phyloP scores from a whole-genome alignment of 139 green algal species.

The Chlorella sorokiniana region DNA sequence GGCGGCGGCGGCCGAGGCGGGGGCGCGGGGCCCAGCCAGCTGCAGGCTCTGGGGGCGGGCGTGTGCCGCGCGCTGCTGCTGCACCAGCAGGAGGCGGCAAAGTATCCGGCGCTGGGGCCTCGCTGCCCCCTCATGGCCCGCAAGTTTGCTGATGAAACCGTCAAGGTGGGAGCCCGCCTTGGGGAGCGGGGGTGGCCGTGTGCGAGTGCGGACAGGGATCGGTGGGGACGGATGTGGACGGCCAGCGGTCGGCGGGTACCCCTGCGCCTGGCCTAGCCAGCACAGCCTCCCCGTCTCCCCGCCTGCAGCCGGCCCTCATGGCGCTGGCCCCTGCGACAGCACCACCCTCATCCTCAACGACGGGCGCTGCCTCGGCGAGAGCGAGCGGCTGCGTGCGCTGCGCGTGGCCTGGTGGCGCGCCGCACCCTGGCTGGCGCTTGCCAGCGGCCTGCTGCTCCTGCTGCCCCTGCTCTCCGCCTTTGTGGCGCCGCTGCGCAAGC shows the following conservation, averaged over 20 bases:
- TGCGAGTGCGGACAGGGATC: too few species aligned
- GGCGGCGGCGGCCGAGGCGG: not conserved
- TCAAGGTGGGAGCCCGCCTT: not conserved
- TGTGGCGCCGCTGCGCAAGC: not conserved
- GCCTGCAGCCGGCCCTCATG: slow-evolving; percentile 9
- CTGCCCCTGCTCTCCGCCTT: not conserved
- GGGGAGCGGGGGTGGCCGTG: not conserved
- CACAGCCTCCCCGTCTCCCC: not conserved
- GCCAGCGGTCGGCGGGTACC: too few species aligned
- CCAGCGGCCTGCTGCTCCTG: not conserved
- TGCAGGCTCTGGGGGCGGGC: not conserved
- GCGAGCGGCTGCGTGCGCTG: not conserved
- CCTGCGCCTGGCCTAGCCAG: too few species aligned
- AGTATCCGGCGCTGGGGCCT: slow-evolving; percentile 6
- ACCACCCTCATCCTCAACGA: slow-evolving; percentile 7
- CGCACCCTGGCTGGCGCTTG: slow-evolving; percentile 4
- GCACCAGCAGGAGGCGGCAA: slow-evolving; percentile 9
- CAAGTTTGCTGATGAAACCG: slow-evolving; percentile 19
- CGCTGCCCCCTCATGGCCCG: slow-evolving; percentile 25
- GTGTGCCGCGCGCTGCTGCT: slow-evolving; percentile 8
- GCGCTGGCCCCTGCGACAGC: slow-evolving; percentile 32
- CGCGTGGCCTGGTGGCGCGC: slow-evolving; percentile 1
- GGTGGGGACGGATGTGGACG: too few species aligned
- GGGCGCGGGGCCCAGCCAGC: not conserved
- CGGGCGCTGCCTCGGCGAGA: slow-evolving; percentile 8